Percentiles rank a stretch among this genome's conserved stretches.
phyloP scores from a whole-genome alignment of 2,329 filamentous ascomycete genomes.

The Ceratocystis harringtonii region DNA sequence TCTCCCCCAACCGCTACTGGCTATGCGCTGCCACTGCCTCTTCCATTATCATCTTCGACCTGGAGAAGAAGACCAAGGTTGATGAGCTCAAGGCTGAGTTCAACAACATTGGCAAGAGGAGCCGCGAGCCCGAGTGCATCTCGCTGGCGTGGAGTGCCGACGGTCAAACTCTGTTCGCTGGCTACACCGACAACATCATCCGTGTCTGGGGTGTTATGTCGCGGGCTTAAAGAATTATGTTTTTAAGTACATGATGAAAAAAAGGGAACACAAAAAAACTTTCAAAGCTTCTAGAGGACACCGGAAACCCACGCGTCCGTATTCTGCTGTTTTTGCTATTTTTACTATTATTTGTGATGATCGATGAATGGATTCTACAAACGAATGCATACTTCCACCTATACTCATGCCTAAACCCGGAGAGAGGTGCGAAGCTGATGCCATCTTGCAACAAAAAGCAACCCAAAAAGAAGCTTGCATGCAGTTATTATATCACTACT shows the following conservation, averaged over 20 bases:
- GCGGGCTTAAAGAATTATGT: constrained; percentile 47
- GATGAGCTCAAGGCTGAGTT: constrained; percentile 98
- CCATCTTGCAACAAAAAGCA: not conserved
- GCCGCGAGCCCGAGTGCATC: constrained; percentile 95
- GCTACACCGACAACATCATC: constrained; percentile 99
- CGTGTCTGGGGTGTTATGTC: constrained; percentile 97
- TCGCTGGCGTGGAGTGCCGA: constrained; percentile 95
- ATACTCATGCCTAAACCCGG: not conserved
- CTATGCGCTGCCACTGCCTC: constrained; percentile 93
- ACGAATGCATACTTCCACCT: not conserved
- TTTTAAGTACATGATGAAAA: constrained; percentile 18
- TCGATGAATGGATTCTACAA: constrained; percentile 7
- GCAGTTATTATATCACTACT: not conserved
- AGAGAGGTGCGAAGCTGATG: not conserved
- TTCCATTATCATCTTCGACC: constrained; percentile 99
- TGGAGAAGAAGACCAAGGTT: constrained; percentile 99
- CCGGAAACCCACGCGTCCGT: constrained; percentile 12
- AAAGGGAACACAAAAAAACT: constrained; percentile 19
- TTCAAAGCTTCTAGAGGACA: constrained; percentile 17
- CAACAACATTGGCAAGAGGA: constrained; percentile 93
- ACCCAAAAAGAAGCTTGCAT: not conserved
- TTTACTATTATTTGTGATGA: constrained; percentile 14
- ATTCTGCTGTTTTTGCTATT: constrained; percentile 11
- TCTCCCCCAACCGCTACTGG: constrained; percentile 99
- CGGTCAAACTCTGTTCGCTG: constrained; percentile 97